Percentiles rank a stretch among this genome's conserved stretches.
phyloP scores from a whole-genome alignment of 1,284 basidiomycete genomes.

The Cystobasidium pallidum region DNA sequence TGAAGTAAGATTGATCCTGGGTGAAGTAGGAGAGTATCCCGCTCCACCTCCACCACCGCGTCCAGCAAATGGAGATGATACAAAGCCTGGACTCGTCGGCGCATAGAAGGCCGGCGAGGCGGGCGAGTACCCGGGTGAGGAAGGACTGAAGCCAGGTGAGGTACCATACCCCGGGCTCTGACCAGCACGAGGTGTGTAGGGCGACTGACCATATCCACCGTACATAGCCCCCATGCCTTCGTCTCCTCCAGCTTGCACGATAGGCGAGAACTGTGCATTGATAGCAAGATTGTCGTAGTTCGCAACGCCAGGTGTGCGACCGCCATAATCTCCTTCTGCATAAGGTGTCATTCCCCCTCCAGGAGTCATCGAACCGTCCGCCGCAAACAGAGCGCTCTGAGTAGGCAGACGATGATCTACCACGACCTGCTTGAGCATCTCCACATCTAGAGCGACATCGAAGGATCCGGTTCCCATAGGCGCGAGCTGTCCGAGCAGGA shows the following conservation, averaged over 20 bases:
- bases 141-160: slow-evolving; percentile 65
- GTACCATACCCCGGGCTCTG: slow-evolving; percentile 63
- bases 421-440: slow-evolving; percentile 98
- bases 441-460: slow-evolving; percentile 92
- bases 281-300: slow-evolving; percentile 49
- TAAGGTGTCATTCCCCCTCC: slow-evolving; percentile 93
- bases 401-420: slow-evolving; percentile 89
- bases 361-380: slow-evolving; percentile 61
- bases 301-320: slow-evolving; percentile 50
- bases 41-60: slow-evolving; percentile 53
- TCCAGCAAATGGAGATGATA: slow-evolving; percentile 72
- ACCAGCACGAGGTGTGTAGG: slow-evolving; percentile 57
- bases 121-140: slow-evolving; percentile 70
- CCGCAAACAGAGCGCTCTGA: slow-evolving; percentile 63
- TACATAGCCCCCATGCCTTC: slow-evolving; percentile 61
- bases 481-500: slow-evolving; percentile 98
- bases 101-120: slow-evolving; percentile 44
- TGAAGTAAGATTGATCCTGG: slow-evolving; percentile 63
- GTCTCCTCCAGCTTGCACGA: slow-evolving; percentile 84
- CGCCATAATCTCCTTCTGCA: slow-evolving; percentile 56
- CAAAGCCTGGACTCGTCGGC: slow-evolving; percentile 59
- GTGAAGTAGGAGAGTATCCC: slow-evolving; percentile 56
- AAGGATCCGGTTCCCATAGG: slow-evolving; percentile 63
- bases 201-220: slow-evolving; percentile 52
- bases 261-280: slow-evolving; percentile 85